A percentile compares a stretch with the other conserved stretches of the same genome.
Evolutionary conservation across 176 grass and related monocot genomes (phyloP).

Genomic region (Cenchrus fungigraminus): DNA sequence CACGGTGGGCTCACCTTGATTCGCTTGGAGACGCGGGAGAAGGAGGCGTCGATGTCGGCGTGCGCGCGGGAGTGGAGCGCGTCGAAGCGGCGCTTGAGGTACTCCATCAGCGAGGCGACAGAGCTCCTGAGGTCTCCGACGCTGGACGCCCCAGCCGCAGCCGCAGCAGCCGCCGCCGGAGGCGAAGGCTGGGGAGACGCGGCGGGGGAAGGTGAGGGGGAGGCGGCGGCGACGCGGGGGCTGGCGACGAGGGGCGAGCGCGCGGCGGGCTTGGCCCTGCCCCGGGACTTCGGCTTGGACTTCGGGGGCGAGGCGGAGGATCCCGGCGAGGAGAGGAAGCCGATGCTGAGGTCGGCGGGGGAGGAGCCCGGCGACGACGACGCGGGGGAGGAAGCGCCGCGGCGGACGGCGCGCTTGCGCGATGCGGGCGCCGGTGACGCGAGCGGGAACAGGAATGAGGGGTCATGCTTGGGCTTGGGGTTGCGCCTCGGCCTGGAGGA

Average conservation of each 20-base stretch:
- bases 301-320: constrained; percentile 38
- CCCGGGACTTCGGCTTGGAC: constrained; percentile 5
- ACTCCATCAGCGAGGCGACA: constrained; percentile 40
- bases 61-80: constrained; percentile 51
- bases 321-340: constrained; percentile 28
- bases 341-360: neutral
- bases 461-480: constrained; percentile 23
- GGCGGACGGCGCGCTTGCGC: neutral
- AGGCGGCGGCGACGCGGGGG: constrained; percentile 4
- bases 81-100: constrained; percentile 51
- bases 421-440: neutral
- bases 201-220: neutral
- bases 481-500: constrained; percentile 18
- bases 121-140: constrained; percentile 44
- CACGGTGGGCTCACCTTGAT: constrained; percentile 44
- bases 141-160: neutral
- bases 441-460: constrained; percentile 39
- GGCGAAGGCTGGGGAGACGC: constrained; percentile 14
- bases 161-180: neutral
- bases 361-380: constrained; percentile 26
- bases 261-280: constrained; percentile 19
- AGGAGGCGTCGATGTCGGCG: constrained; percentile 45
- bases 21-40: constrained; percentile 42
- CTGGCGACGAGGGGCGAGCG: constrained; percentile 31
- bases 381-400: neutral